These are phyloP conservation scores for Wakefieldia striispora DNA, from an alignment of 768 basidiomycete genomes.

Conservation along the genomic window DNA sequence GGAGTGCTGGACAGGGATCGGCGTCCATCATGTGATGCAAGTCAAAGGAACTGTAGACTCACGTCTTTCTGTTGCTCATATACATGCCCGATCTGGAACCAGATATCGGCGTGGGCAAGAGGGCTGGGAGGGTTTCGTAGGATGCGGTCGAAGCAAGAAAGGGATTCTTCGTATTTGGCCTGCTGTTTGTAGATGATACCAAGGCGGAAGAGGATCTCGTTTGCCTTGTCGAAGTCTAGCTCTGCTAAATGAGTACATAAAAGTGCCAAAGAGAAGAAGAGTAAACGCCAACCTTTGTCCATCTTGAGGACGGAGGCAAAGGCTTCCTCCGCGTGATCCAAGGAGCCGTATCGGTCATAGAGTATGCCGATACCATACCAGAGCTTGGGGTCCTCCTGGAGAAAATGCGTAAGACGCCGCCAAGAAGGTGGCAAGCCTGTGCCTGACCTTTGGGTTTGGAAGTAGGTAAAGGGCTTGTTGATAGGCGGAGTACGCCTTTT, in stretches of 20 bases:
- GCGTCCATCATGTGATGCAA: slow-evolving; percentile 14
- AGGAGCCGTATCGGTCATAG: slow-evolving; percentile 96
- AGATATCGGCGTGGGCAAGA: slow-evolving; percentile 95
- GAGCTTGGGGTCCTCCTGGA: slow-evolving; percentile 90
- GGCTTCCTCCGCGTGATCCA: slow-evolving; percentile 99
- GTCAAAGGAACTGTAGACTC: slow-evolving; percentile 26
- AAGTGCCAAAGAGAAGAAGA: not conserved
- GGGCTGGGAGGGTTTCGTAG: slow-evolving; percentile 94
- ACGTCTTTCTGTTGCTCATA: slow-evolving; percentile 98
- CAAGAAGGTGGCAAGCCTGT: not conserved
- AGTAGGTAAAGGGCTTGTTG: slow-evolving; percentile 96
- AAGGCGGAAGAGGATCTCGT: slow-evolving; percentile 96
- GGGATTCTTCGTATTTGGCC: slow-evolving; percentile 84
- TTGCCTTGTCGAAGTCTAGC: slow-evolving; percentile 94
- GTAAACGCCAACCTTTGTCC: slow-evolving; percentile 76
- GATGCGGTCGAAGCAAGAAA: slow-evolving; percentile 95
- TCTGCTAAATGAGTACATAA: slow-evolving; percentile 33
- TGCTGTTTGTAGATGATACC: slow-evolving; percentile 99
- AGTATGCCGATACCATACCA: slow-evolving; percentile 99
- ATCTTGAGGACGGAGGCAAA: slow-evolving; percentile 94
- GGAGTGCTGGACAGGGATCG: slow-evolving; percentile 55
- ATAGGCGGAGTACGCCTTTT: slow-evolving; percentile 97
- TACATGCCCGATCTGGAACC: slow-evolving; percentile 99
- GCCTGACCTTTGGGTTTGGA: slow-evolving; percentile 87
- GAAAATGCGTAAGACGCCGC: slow-evolving; percentile 7